Evolutionary conservation across 1,284 basidiomycete genomes (phyloP).

Genomic region (Irpex rosettiformis): DNA sequence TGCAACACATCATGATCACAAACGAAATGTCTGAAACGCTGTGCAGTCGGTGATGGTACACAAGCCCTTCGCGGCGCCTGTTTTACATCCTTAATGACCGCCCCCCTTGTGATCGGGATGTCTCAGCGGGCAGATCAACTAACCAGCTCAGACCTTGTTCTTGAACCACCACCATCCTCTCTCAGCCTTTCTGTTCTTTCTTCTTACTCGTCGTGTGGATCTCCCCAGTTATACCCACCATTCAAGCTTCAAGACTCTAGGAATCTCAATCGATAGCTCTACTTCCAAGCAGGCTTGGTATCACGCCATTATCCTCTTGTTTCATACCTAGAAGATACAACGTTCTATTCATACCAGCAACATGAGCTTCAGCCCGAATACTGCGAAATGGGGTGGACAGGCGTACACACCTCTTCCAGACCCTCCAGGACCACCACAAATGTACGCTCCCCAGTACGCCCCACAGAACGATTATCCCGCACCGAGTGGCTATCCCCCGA

Average conservation of each 20-base stretch:
- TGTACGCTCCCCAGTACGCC: slow-evolving; percentile 8
- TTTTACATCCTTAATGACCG: not conserved
- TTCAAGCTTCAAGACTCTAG: no score
- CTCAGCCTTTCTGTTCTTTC: not conserved
- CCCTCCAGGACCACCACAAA: slow-evolving; percentile 8
- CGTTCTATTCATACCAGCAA: slow-evolving; percentile 1
- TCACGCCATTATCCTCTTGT: not conserved
- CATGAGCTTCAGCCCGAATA: slow-evolving; percentile 16
- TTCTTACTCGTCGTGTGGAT: not conserved
- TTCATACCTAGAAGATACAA: not conserved
- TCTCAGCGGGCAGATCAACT: not conserved
- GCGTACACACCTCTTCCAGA: not conserved
- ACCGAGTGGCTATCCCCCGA: slow-evolving; percentile 1
- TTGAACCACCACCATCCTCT: not conserved
- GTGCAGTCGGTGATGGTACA: not conserved
- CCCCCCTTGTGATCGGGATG: not conserved
- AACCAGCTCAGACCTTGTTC: not conserved
- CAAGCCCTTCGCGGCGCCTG: not conserved
- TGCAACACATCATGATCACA: not conserved
- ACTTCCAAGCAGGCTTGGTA: slow-evolving; percentile 5
- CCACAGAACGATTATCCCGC: slow-evolving; percentile 5
- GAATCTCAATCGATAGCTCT: not conserved
- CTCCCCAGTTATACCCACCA: not conserved
- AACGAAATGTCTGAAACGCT: not conserved
- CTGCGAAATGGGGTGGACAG: slow-evolving; percentile 1